These are phyloP conservation scores for Halophytophthora polymorphica DNA, from an alignment of 352 stramenopile species.

Conservation along the genomic window DNA sequence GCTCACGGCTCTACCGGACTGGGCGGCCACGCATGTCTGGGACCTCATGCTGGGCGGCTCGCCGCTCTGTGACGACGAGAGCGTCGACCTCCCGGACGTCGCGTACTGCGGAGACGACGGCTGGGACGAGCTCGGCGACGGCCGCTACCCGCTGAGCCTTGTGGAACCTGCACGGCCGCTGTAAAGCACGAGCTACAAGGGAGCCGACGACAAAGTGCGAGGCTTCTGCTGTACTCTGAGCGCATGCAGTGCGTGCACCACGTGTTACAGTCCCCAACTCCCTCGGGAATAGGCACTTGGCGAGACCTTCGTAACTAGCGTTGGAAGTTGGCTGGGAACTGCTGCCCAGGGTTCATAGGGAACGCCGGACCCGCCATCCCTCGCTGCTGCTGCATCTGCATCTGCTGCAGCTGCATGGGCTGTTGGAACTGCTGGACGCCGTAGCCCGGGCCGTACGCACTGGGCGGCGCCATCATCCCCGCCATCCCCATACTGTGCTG, in stretches of 20 bases:
- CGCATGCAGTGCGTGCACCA: no score
- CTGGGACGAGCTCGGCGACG: conserved; percentile 5
- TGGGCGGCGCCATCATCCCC: conserved; percentile 15
- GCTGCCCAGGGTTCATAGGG: conserved; percentile 11
- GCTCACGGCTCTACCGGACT: conserved; percentile 22
- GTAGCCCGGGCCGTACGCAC: background rate
- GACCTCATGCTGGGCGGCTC: conserved; percentile 14
- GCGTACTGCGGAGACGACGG: conserved; percentile 10
- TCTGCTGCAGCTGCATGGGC: conserved; percentile 8
- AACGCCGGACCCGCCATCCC: conserved; percentile 10
- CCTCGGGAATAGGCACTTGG: no score
- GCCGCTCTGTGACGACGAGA: conserved; percentile 12
- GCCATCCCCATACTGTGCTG: conserved; percentile 14
- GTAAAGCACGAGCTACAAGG: no score
- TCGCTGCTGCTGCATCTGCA: conserved; percentile 9
- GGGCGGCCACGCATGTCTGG: conserved; percentile 17
- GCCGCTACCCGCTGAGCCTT: background rate
- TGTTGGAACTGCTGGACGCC: conserved; percentile 13
- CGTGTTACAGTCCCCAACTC: no score
- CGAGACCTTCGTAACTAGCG: no score
- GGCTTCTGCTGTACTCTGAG: no score
- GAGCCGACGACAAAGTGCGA: no score
- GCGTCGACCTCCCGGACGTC: background rate
- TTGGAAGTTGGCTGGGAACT: no score
- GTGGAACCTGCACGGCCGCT: no score